Evolutionary conservation across 768 basidiomycete genomes (phyloP).

Genomic region (Galerina marginata): DNA sequence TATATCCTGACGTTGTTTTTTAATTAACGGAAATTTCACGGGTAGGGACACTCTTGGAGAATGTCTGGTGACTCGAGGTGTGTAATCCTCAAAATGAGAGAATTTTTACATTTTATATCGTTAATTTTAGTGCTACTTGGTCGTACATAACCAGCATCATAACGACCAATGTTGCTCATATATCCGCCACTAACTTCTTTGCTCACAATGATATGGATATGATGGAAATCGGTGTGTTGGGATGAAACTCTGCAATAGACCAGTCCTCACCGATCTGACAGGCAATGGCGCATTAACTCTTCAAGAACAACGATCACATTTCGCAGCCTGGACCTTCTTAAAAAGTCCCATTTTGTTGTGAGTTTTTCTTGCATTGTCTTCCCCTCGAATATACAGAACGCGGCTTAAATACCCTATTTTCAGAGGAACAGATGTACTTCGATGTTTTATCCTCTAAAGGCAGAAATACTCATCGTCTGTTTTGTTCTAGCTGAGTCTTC

Average conservation of each 20-base stretch:
- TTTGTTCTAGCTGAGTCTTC: constrained; percentile 41
- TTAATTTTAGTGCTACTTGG: constrained; percentile 45
- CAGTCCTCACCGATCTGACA: constrained; percentile 6
- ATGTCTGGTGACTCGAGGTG: not conserved
- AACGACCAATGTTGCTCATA: constrained; percentile 42
- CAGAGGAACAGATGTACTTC: constrained; percentile 44
- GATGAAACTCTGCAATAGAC: no score
- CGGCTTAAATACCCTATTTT: not conserved
- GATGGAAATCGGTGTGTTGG: constrained; percentile 49
- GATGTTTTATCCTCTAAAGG: not conserved
- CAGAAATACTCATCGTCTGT: constrained; percentile 11
- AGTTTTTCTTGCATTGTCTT: constrained; percentile 6
- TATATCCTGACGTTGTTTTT: not conserved
- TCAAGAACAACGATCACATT: constrained; percentile 59
- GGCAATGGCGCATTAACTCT: constrained; percentile 56
- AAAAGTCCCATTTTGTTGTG: constrained; percentile 62
- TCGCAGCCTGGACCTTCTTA: constrained; percentile 59
- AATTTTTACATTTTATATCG: not conserved
- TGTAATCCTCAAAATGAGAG: not conserved
- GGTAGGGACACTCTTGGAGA: constrained; percentile 4
- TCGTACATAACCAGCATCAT: constrained; percentile 52
- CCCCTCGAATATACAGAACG: not conserved
- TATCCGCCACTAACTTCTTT: constrained; percentile 48
- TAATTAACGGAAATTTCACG: no score
- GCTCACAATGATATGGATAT: constrained; percentile 64